Percentiles rank a stretch among this genome's conserved stretches.
Conservation (phyloP, 83 land plant genomes). For the Diphasiastrum complanatum region DNA sequence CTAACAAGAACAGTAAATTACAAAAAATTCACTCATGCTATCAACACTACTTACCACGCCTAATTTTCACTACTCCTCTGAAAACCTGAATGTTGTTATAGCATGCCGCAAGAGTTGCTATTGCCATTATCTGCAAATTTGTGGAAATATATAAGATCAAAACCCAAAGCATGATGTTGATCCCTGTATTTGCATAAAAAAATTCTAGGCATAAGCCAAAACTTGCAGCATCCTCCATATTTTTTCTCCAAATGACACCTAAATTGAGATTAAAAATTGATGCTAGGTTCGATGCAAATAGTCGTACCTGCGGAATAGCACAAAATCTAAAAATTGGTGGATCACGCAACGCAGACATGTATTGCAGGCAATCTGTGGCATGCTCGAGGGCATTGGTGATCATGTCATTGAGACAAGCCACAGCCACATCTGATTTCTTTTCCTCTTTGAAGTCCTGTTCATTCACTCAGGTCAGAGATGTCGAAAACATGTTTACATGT, state of each 20-base stretch:
- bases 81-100: constrained; percentile 88
- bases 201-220: not conserved
- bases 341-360: constrained; percentile 61
- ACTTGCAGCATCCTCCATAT: not conserved
- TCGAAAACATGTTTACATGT: constrained; percentile 1
- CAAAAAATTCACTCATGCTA: constrained; percentile 1
- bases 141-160: no score
- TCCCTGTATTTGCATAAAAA: not conserved
- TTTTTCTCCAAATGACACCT: not conserved
- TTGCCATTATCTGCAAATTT: constrained; percentile 87
- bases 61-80: constrained; percentile 95
- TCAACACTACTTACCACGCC: constrained; percentile 63
- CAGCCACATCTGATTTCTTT: constrained; percentile 62
- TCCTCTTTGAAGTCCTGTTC: constrained; percentile 80
- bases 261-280: not conserved
- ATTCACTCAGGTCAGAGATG: not conserved
- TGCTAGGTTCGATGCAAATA: not conserved
- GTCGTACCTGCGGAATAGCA: constrained; percentile 89
- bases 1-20: not conserved
- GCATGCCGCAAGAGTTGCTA: constrained; percentile 80
- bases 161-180: not conserved
- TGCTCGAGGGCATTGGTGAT: constrained; percentile 82
- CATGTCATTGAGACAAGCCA: constrained; percentile 84
- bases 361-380: constrained; percentile 63
- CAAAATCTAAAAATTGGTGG: constrained; percentile 75